phyloP scores from a whole-genome alignment of 139 green algal genomes.

The Axilococcus clingmanii region DNA sequence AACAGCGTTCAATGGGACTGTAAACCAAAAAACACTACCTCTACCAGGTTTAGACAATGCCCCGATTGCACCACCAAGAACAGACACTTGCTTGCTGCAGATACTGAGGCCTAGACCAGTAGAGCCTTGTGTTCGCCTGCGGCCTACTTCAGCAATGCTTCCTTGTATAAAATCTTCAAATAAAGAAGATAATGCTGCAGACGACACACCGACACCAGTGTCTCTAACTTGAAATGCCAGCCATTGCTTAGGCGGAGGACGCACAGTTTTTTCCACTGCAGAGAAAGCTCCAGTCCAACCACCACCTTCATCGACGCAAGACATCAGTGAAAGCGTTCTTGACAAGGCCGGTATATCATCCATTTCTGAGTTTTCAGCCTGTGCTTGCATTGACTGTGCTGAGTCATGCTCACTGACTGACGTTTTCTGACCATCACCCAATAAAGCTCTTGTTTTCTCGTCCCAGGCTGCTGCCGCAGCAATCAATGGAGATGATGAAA shows the following conservation, averaged over 20 bases:
- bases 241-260: too few relatives aligned
- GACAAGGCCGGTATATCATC: background rate
- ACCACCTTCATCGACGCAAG: background rate
- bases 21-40: conserved; percentile 74
- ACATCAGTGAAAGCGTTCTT: background rate
- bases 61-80: conserved; percentile 66
- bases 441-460: background rate
- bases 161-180: conserved; percentile 70
- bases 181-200: conserved; percentile 38
- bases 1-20: conserved; percentile 41
- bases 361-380: background rate
- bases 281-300: background rate
- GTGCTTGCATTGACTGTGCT: background rate
- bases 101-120: conserved; percentile 61
- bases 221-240: conserved; percentile 73
- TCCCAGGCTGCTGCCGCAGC: background rate
- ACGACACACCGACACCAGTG: conserved; percentile 52
- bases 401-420: background rate
- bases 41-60: conserved; percentile 39
- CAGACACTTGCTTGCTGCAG: conserved; percentile 66
- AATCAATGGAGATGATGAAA: background rate
- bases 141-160: conserved; percentile 60
- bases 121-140: conserved; percentile 45
- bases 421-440: background rate
- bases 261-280: background rate